Conservation (phyloP, 192 early-diverging fungal species). For the Coemansia sp. region DNA sequence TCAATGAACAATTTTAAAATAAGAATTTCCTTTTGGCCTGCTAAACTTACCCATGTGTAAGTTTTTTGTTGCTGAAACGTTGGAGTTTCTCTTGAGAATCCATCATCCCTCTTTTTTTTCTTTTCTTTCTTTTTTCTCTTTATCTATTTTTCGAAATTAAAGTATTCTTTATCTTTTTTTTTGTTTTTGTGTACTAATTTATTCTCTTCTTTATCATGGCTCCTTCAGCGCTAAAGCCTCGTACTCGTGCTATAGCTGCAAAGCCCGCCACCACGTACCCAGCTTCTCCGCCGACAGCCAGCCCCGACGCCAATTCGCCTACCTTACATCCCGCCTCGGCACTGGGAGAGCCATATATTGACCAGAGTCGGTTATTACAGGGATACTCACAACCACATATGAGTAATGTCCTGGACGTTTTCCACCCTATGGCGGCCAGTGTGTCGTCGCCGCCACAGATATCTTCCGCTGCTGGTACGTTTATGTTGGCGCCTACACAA, state of each 20-base stretch:
- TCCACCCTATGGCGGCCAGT: neutral
- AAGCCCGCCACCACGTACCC: constrained; percentile 1
- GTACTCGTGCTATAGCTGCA: constrained; percentile 6
- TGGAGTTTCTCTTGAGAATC: neutral
- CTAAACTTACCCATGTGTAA: neutral
- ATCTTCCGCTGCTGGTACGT: neutral
- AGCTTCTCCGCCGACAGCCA: constrained; percentile 5
- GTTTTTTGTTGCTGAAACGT: neutral
- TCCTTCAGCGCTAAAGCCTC: neutral
- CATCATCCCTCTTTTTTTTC: neutral
- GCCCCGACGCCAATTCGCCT: constrained; percentile 5
- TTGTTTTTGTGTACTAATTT: neutral
- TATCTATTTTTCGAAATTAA: neutral
- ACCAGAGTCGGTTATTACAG: neutral
- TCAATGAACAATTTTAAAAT: neutral
- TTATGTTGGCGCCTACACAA: neutral
- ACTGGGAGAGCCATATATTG: constrained; percentile 10
- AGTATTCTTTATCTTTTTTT: constrained; percentile 8
- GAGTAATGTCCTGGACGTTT: neutral
- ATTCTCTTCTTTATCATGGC: constrained; percentile 2
- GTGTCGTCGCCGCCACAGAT: neutral
- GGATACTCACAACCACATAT: neutral
- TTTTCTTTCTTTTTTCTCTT: neutral
- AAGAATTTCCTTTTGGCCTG: neutral
- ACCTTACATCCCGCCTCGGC: neutral